Evolutionary conservation across 2,329 filamentous ascomycete species (phyloP), one percentile per base, ranked within the genome.

Genomic region (Claviceps africana): DNA sequence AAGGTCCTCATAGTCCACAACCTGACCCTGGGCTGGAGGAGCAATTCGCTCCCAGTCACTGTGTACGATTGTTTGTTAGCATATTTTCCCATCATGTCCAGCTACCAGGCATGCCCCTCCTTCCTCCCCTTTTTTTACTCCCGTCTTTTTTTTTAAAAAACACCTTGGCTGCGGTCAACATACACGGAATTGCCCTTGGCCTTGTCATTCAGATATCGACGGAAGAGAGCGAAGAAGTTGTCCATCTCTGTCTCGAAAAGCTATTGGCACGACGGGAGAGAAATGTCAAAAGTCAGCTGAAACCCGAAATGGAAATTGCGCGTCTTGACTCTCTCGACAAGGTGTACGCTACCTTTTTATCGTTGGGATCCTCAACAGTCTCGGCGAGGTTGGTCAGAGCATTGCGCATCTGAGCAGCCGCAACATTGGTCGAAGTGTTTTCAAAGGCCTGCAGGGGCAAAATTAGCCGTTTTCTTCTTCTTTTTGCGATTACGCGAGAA

Each of bases 141-240:
- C 35, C 37, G 15, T 42, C 19, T 28, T 21, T 30, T 40, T 13
- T n/a, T n/a, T n/a, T n/a, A n/a, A n/a, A 7, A 25, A 21, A 17
- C 4, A 7, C 5, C 48, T 31, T 2, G 48, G 44, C 25, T 21
- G 11, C 7, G 4, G 4, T 33, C n/a, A 45, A 50, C 81, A 59
- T 77, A 85, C 79, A 93, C 81, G 50, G 82, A 82, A 69, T 93
- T 96, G 70, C 91, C 90, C 82, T 97, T 97, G 66, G 93, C 91
- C 79, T 96, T 95, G 76, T 97, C 93, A 69, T 96, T 96, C 58
- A 98, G 77, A 73, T 96, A 98, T 73, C 93, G 83, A 67, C 93
- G 86, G 85, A 98, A 98, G 56, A 98, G 85, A 56, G 89, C 85
- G 68, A 98, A 98, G 79, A 98, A 98, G 83, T 98, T 98, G 81